Conservation (phyloP, 1,284 basidiomycete genomes). For the Trichosporon inkin region DNA sequence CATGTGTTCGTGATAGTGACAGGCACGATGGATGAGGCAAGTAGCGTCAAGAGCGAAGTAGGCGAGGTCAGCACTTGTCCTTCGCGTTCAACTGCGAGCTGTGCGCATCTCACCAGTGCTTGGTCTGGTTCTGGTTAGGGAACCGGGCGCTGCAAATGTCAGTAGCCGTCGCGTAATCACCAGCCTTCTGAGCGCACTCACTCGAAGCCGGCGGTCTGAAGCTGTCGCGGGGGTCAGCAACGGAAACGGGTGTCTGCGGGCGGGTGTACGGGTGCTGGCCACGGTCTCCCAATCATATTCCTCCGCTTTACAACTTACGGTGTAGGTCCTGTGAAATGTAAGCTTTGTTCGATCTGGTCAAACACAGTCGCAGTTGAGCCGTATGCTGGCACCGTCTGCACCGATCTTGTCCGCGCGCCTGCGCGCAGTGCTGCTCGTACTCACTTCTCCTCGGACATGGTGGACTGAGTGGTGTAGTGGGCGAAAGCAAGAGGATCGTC, state of each 20-base stretch:
- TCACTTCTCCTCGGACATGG: conserved; percentile 46
- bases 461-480: conserved; percentile 21
- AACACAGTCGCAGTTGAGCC: background rate
- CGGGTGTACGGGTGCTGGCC: background rate
- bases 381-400: background rate
- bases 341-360: conserved; percentile 12
- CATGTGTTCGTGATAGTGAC: background rate
- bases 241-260: background rate
- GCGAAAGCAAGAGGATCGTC: conserved; percentile 9
- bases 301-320: conserved; percentile 33
- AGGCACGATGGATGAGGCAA: background rate
- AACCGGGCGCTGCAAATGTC: conserved; percentile 65
- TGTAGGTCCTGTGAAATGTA: conserved; percentile 39
- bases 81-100: no score
- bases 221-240: conserved; percentile 27
- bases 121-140: conserved; percentile 92
- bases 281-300: conserved; percentile 2
- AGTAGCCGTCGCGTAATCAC: background rate
- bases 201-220: conserved; percentile 53
- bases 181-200: conserved; percentile 28
- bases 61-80: conserved; percentile 6
- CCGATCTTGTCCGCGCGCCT: background rate
- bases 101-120: conserved; percentile 85
- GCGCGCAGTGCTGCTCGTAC: conserved; percentile 13
- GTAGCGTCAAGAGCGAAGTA: background rate